phyloP scores from a whole-genome alignment of 2,329 filamentous ascomycete genomes.

The Zasmidium cellare region DNA sequence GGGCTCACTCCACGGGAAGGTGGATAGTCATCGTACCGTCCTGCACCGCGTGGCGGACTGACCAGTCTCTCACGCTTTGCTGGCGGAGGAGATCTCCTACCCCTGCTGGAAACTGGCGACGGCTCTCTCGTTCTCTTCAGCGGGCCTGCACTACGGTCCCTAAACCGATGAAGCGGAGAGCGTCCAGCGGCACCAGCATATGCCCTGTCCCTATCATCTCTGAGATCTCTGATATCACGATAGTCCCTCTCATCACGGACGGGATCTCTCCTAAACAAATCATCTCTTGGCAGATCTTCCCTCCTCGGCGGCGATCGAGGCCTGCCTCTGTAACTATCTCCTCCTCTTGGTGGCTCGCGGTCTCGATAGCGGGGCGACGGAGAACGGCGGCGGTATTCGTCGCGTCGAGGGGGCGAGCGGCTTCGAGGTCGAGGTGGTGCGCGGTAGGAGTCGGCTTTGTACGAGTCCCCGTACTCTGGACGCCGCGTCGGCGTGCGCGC shows the following conservation, averaged over 20 bases:
- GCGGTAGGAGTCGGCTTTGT: constrained; percentile 32
- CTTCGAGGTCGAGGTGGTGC: constrained; percentile 29
- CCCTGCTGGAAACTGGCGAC: constrained; percentile 50
- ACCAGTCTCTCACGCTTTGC: constrained; percentile 42
- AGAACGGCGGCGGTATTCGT: constrained; percentile 34
- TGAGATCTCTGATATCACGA: constrained; percentile 30
- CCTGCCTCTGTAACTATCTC: constrained; percentile 35
- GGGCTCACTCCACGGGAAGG: constrained; percentile 37
- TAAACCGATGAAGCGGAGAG: constrained; percentile 42
- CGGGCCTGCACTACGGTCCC: constrained; percentile 45
- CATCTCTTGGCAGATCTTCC: constrained; percentile 37
- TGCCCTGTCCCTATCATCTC: constrained; percentile 32
- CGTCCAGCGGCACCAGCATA: constrained; percentile 27
- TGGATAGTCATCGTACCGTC: constrained; percentile 48
- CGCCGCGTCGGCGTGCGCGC: constrained; percentile 52
- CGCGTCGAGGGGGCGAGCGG: constrained; percentile 31
- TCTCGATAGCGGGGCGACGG: constrained; percentile 32
- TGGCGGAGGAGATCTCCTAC: constrained; percentile 43
- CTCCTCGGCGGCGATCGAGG: constrained; percentile 35
- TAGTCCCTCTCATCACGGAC: constrained; percentile 30
- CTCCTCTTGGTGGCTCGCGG: constrained; percentile 29
- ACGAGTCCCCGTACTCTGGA: constrained; percentile 31
- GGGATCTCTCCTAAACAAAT: constrained; percentile 38
- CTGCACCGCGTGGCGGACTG: constrained; percentile 37
- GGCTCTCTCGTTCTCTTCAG: constrained; percentile 46